Conservation (phyloP, 495 filamentous ascomycete species). For the Podospora comata region DNA sequence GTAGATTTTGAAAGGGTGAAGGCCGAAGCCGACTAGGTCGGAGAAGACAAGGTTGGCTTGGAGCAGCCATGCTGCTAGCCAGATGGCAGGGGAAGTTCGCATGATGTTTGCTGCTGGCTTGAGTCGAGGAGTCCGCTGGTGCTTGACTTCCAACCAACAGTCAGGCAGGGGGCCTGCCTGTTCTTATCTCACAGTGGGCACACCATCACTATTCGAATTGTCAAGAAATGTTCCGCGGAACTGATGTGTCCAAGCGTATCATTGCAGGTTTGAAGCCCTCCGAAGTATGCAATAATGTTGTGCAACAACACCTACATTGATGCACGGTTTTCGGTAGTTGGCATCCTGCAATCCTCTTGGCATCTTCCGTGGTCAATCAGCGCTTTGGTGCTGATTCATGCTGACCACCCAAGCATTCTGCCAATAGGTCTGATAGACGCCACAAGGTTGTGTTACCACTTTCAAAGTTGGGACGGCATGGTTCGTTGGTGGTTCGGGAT, state of each 20-base stretch:
- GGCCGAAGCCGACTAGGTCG: slow-evolving; percentile 10
- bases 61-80: not conserved
- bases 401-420: not conserved
- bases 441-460: slow-evolving; percentile 5
- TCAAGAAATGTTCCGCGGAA: not conserved
- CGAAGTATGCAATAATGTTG: slow-evolving; percentile 4
- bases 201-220: not conserved
- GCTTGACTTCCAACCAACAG: not conserved
- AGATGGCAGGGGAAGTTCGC: not conserved
- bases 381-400: not conserved
- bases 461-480: too few species aligned
- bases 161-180: not conserved
- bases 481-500: too few species aligned
- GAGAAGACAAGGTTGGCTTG: not conserved
- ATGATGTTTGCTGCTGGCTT: not conserved
- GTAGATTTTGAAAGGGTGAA: slow-evolving; percentile 7
- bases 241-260: not conserved
- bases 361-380: not conserved
- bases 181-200: not conserved
- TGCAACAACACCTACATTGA: not conserved
- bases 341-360: not conserved
- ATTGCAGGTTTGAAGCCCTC: not conserved
- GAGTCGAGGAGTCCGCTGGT: not conserved
- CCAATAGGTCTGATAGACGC: not conserved
- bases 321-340: not conserved